phyloP scores from a whole-genome alignment of 164 flowering plant species.

The Sedum album region DNA sequence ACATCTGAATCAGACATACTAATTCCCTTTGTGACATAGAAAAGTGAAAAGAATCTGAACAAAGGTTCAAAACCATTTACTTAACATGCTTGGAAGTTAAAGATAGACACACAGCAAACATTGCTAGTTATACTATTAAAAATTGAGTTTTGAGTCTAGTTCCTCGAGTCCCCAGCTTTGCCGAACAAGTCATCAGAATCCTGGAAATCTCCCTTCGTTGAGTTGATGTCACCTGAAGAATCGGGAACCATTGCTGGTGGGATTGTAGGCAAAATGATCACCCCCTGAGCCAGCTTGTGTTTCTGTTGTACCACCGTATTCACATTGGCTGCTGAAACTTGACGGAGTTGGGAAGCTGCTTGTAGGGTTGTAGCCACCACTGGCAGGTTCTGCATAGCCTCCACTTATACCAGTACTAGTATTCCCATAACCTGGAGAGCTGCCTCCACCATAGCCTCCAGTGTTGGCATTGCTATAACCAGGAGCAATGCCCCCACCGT shows the following conservation, averaged over 20 bases:
- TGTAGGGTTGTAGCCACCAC: not conserved
- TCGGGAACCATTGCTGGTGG: constrained; percentile 11
- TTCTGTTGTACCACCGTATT: constrained; percentile 11
- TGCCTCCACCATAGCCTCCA: not conserved
- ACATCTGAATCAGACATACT: too few relatives aligned
- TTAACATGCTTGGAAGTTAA: too few relatives aligned
- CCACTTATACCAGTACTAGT: constrained; percentile 2
- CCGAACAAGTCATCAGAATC: constrained; percentile 26
- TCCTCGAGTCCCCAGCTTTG: not conserved
- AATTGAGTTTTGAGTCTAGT: not conserved
- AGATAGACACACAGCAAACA: too few relatives aligned
- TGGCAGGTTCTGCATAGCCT: constrained; percentile 9
- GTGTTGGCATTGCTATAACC: constrained; percentile 9
- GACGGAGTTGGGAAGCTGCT: constrained; percentile 14
- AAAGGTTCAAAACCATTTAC: too few relatives aligned
- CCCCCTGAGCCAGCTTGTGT: not conserved
- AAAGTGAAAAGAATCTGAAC: too few relatives aligned
- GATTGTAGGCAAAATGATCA: constrained; percentile 9
- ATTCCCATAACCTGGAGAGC: not conserved
- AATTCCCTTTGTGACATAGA: too few relatives aligned
- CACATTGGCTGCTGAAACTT: constrained; percentile 10
- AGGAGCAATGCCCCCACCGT: not conserved
- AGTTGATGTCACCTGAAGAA: constrained; percentile 1
- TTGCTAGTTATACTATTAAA: not conserved
- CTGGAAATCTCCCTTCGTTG: constrained; percentile 18